Percentiles rank a stretch among this genome's conserved stretches.
Conservation (phyloP, 1,284 basidiomycete genomes). For the Takashimella tepidaria region DNA sequence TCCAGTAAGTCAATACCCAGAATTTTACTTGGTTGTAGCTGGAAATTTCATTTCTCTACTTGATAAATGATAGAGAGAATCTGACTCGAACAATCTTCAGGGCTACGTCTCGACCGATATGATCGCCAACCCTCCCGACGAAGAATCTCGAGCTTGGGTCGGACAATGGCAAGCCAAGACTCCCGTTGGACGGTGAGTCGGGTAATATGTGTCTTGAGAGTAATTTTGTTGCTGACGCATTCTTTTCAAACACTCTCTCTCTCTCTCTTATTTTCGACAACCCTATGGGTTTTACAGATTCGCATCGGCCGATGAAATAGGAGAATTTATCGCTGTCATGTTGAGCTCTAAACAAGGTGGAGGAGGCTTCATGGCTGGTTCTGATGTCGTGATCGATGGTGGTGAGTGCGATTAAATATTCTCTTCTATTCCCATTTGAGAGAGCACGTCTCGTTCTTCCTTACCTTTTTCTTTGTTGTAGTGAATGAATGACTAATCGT, state of each 20-base stretch:
- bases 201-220: not conserved
- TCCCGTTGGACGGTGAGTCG: slow-evolving; percentile 32
- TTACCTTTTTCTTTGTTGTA: too few relatives aligned
- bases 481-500: too few relatives aligned
- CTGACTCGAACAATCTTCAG: slow-evolving; percentile 3
- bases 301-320: slow-evolving; percentile 38
- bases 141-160: slow-evolving; percentile 22
- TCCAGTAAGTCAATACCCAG: slow-evolving; percentile 34
- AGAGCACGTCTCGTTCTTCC: too few relatives aligned
- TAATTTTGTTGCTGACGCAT: not conserved
- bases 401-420: too few relatives aligned
- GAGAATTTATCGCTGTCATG: slow-evolving; percentile 37
- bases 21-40: too few relatives aligned
- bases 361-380: slow-evolving; percentile 41
- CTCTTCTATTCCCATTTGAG: too few relatives aligned
- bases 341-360: slow-evolving; percentile 26
- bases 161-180: slow-evolving; percentile 38
- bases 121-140: slow-evolving; percentile 37
- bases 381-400: slow-evolving; percentile 45
- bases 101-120: slow-evolving; percentile 48
- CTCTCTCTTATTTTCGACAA: too few relatives aligned
- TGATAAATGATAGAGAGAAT: not conserved
- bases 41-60: too few relatives aligned
- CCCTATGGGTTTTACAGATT: too few relatives aligned
- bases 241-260: not conserved